These are phyloP conservation scores for Leccinellum albellum DNA, from an alignment of 768 basidiomycete species.

Conservation along the genomic window DNA sequence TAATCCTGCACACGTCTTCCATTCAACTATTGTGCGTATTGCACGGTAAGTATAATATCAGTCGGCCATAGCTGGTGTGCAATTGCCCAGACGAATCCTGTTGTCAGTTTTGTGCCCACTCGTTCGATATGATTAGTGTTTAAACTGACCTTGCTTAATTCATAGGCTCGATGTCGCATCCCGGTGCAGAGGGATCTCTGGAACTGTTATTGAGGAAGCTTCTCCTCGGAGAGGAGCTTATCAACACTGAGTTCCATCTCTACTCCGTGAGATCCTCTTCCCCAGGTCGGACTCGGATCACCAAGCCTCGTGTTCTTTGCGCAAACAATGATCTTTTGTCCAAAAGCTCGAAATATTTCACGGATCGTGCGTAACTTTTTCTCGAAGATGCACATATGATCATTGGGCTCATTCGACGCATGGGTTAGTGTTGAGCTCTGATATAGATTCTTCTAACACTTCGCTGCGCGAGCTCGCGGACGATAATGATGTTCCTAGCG, in stretches of 20 bases:
- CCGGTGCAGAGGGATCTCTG: not conserved
- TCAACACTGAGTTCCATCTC: not conserved
- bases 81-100: too few relatives aligned
- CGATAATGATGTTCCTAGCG: not conserved
- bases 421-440: not conserved
- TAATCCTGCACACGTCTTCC: too few relatives aligned
- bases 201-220: not conserved
- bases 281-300: not conserved
- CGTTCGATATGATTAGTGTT: too few relatives aligned
- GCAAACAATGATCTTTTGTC: not conserved
- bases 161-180: not conserved
- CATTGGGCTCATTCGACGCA: not conserved
- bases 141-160: not conserved
- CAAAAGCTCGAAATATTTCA: not conserved
- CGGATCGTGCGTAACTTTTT: not conserved
- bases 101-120: too few relatives aligned
- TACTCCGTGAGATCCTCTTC: not conserved
- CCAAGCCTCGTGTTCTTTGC: not conserved
- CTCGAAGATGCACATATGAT: not conserved
- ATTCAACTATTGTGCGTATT: too few relatives aligned
- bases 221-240: not conserved
- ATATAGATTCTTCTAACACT: not conserved
- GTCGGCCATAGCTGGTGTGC: too few relatives aligned
- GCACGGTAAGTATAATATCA: too few relatives aligned
- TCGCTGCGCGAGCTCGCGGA: not conserved